Conservation (phyloP, 352 stramenopile genomes). For the Nothophytophthora sp. region DNA sequence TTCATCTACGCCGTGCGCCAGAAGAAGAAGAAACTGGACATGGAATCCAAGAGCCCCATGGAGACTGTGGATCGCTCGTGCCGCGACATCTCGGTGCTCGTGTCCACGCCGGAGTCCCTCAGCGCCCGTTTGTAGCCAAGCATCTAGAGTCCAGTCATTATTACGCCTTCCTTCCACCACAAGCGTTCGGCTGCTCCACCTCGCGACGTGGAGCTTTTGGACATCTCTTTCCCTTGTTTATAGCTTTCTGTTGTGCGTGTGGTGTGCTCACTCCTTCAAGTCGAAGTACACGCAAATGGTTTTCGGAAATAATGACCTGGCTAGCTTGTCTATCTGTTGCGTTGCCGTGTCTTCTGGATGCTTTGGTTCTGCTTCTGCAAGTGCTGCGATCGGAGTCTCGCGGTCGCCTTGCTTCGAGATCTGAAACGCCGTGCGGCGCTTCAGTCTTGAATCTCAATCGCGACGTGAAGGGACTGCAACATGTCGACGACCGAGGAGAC, state of each 20-base stretch:
- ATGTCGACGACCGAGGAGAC: not conserved
- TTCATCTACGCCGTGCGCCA: constrained; percentile 51
- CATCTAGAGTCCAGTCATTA: constrained; percentile 3
- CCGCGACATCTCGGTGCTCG: constrained; percentile 35
- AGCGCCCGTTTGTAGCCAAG: constrained; percentile 16
- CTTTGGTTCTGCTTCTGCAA: not conserved
- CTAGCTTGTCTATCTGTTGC: constrained; percentile 4
- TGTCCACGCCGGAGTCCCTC: constrained; percentile 27
- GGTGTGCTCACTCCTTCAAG: constrained; percentile 21
- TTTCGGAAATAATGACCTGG: constrained; percentile 11
- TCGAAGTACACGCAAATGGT: constrained; percentile 17
- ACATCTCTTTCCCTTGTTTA: too few relatives aligned
- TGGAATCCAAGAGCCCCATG: constrained; percentile 44
- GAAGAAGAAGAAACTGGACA: constrained; percentile 51
- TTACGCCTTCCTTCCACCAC: constrained; percentile 1
- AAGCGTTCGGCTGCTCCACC: constrained; percentile 24
- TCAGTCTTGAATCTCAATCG: too few relatives aligned
- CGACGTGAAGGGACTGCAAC: too few relatives aligned
- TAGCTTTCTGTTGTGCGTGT: constrained; percentile 8
- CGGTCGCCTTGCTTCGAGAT: too few relatives aligned
- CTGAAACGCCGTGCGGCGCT: too few relatives aligned
- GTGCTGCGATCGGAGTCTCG: too few relatives aligned
- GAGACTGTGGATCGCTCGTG: constrained; percentile 22
- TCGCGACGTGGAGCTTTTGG: constrained; percentile 21
- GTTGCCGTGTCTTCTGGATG: not conserved